These are phyloP conservation scores for Rhizopus sp. DNA, from an alignment of 371 early-diverging fungal species.

Conservation along the genomic window DNA sequence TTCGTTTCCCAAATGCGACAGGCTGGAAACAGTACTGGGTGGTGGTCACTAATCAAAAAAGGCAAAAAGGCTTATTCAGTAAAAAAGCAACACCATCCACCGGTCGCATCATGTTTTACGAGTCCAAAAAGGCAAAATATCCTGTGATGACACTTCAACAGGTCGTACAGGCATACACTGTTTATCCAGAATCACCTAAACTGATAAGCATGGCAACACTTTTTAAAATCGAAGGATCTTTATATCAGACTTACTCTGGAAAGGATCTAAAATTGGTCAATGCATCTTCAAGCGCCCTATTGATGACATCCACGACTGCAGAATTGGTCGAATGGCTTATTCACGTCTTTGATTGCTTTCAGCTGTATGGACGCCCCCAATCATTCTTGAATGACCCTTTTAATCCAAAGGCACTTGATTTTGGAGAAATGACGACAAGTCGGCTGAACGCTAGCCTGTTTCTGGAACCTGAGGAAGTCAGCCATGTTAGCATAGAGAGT, in stretches of 20 bases:
- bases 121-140: slow-evolving; percentile 58
- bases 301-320: slow-evolving; percentile 44
- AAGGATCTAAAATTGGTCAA: slow-evolving; percentile 21
- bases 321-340: slow-evolving; percentile 53
- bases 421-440: slow-evolving; percentile 20
- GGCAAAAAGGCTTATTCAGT: slow-evolving; percentile 56
- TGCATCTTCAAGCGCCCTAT: slow-evolving; percentile 28
- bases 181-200: slow-evolving; percentile 66
- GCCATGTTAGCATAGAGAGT: slow-evolving; percentile 26
- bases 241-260: slow-evolving; percentile 20
- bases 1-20: slow-evolving; percentile 62
- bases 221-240: slow-evolving; percentile 46
- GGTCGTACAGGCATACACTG: slow-evolving; percentile 70
- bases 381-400: slow-evolving; percentile 32
- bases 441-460: slow-evolving; percentile 32
- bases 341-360: slow-evolving; percentile 50
- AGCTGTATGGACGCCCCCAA: slow-evolving; percentile 52
- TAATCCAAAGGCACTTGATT: slow-evolving; percentile 37
- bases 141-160: slow-evolving; percentile 59
- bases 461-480: slow-evolving; percentile 33
- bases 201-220: slow-evolving; percentile 42
- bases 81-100: slow-evolving; percentile 51
- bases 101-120: slow-evolving; percentile 62
- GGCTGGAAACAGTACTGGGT: slow-evolving; percentile 70
- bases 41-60: slow-evolving; percentile 55